Evolutionary conservation across 139 green algal species (phyloP), one percentile per base, ranked within the genome.

Genomic region (Asterochloris sp.): DNA sequence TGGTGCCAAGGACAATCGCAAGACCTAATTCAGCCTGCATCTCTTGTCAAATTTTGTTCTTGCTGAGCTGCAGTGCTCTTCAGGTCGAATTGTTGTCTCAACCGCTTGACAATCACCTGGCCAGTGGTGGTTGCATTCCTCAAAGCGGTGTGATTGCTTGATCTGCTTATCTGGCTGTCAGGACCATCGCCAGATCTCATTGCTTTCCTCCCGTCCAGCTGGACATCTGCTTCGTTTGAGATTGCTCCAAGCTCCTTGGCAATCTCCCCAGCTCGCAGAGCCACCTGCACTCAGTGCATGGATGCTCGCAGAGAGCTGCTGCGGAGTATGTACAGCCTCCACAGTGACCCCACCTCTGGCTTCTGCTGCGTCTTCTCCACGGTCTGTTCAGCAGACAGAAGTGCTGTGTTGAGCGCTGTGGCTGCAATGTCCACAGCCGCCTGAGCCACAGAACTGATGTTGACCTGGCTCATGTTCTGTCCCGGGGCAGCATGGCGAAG

Each of bases 211-310:
- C 4, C 38, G 6, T 54, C 38, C 38, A 54, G 38, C 38, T 54
- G 38, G 38, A 54, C 38, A 54, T 73, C 66, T 2, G 19, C 66
- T 73, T 21, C 63, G 13, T 82, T 73, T 21, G 16, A 74, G 11
- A 82, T 82, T 14, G 73, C 28, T 13, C 63, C 63, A 23, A 90
- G 60, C 77, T 89, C 81, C 64, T 90, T 87, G 19, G 86, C 86
- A 28, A 90, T 90, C 61, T 90, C 86, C 11, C 89, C 89, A 16
- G 86, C 86, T 14, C 85, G 73, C 68, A 73, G 69, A 24, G 86
- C 68, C 12, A 90, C 85, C 79, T 89, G 82, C 24, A 27, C 17
- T 16, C 29, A 23, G 23, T 24, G 38, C 38, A 13, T 11, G 24
- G 17, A 62, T 61, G 24, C 54, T 26, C 71, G 73, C 10, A 16